Evolutionary conservation across 148 eudicot species (phyloP).

Genomic region (Persicaria tinctoria): DNA sequence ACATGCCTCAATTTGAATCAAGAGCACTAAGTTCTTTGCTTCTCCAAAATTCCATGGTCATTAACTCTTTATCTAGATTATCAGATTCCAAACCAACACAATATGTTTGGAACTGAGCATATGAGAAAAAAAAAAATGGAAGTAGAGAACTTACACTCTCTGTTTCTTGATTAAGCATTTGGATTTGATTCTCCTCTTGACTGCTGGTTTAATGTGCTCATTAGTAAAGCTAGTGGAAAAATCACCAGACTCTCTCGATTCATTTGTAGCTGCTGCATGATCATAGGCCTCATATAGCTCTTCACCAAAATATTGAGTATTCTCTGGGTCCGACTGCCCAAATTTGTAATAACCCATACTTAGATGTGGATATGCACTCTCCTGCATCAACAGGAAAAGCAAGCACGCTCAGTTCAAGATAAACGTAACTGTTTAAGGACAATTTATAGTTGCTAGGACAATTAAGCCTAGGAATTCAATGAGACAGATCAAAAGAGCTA

Average conservation of each 20-base stretch:
- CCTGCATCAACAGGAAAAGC: slow-evolving; percentile 31
- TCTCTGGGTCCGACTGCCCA: slow-evolving; percentile 68
- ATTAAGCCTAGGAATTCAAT: background rate
- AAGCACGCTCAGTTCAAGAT: background rate
- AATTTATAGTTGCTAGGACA: background rate
- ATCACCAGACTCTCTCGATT: slow-evolving; percentile 41
- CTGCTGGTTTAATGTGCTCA: slow-evolving; percentile 41
- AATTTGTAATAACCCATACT: slow-evolving; percentile 63
- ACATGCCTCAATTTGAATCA: no score
- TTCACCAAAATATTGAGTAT: slow-evolving; percentile 55
- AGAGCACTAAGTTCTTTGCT: no score
- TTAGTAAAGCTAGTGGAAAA: slow-evolving; percentile 30
- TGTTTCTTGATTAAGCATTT: slow-evolving; percentile 24
- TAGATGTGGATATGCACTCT: slow-evolving; percentile 50
- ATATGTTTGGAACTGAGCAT: background rate
- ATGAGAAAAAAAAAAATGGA: background rate
- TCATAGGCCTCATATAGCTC: slow-evolving; percentile 42
- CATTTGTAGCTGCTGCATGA: slow-evolving; percentile 31
- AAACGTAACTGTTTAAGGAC: background rate
- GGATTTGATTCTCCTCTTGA: slow-evolving; percentile 36
- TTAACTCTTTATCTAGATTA: background rate
- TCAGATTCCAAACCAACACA: background rate
- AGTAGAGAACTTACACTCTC: slow-evolving; percentile 60
- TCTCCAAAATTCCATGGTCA: no score
- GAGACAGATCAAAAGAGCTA: background rate